Conservation (phyloP, 148 eudicot species). For the Gaultheria prostrata region DNA sequence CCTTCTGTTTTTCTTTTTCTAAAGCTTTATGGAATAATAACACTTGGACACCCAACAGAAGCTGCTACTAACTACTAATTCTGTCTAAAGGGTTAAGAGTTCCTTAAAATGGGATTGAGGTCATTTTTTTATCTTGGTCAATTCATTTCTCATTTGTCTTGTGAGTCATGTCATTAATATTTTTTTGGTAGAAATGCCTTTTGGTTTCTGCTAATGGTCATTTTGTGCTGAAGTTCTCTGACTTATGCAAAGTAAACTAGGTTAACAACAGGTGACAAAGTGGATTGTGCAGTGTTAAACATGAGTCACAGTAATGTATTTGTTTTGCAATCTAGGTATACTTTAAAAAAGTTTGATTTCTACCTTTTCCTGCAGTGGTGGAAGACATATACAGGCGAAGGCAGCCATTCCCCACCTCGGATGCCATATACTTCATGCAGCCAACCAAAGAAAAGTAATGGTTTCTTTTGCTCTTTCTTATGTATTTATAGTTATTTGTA, state of each 20-base stretch:
- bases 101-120: background rate
- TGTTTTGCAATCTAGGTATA: background rate
- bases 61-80: background rate
- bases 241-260: background rate
- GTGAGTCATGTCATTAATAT: background rate
- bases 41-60: background rate
- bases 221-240: background rate
- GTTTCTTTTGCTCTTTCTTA: background rate
- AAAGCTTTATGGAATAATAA: background rate
- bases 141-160: background rate
- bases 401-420: slow-evolving; percentile 89
- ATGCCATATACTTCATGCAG: slow-evolving; percentile 89
- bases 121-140: background rate
- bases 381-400: slow-evolving; percentile 91
- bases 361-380: slow-evolving; percentile 63
- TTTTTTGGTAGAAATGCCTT: background rate
- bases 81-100: background rate
- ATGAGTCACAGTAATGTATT: background rate
- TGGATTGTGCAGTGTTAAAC: background rate
- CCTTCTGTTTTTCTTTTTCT: background rate
- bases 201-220: background rate
- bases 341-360: slow-evolving; percentile 4
- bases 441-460: slow-evolving; percentile 86
- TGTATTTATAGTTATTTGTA: background rate
- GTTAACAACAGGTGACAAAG: background rate